These are phyloP conservation scores for Botrytis medusae DNA, from an alignment of 2,329 filamentous ascomycete species.

Conservation along the genomic window DNA sequence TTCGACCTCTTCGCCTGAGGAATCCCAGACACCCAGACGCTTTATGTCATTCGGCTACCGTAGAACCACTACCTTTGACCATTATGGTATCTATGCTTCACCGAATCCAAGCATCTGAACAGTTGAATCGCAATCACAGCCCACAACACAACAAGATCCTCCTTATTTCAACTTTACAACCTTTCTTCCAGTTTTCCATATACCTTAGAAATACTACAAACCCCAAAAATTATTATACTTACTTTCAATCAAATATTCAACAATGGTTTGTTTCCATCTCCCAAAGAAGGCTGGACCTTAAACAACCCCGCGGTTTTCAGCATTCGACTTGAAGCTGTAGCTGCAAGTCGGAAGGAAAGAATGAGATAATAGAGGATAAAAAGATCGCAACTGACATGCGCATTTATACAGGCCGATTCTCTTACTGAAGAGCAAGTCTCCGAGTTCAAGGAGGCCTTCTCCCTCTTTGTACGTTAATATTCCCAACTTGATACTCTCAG, in stretches of 20 bases:
- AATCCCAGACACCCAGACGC: not conserved
- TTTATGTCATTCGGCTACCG: slow-evolving; percentile 6
- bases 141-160: slow-evolving; percentile 11
- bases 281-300: not conserved
- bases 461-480: slow-evolving; percentile 86
- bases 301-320: slow-evolving; percentile 7
- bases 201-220: not conserved
- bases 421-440: slow-evolving; percentile 99
- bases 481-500: slow-evolving; percentile 20
- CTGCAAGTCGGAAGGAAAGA: not conserved
- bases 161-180: not conserved
- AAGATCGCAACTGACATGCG: slow-evolving; percentile 24
- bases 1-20: slow-evolving; percentile 18
- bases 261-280: not conserved
- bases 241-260: not conserved
- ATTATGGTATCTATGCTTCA: slow-evolving; percentile 10
- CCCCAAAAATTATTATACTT: not conserved
- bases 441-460: slow-evolving; percentile 99
- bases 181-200: not conserved
- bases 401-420: slow-evolving; percentile 75
- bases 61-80: not conserved
- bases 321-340: not conserved
- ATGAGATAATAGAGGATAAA: too few relatives aligned
- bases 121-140: slow-evolving; percentile 14
- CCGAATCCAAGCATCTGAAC: slow-evolving; percentile 14